Percentiles rank a stretch among this genome's conserved stretches.
Conservation (phyloP, 345 rosid genomes). For the Eucalyptus globulus region DNA sequence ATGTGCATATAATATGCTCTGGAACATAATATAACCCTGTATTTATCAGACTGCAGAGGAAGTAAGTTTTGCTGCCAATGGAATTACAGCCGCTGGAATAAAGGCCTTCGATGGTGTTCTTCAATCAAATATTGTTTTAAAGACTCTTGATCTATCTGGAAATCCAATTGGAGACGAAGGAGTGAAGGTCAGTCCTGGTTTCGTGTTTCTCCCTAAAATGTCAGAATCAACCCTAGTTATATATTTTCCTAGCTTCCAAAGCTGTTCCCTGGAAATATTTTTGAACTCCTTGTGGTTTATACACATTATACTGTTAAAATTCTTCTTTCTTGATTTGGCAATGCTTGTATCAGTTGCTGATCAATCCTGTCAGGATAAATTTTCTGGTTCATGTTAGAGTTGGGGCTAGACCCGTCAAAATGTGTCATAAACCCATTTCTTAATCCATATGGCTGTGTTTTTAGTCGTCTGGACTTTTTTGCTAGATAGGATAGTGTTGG, state of each 20-base stretch:
- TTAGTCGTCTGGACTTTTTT: neutral
- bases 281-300: neutral
- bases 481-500: neutral
- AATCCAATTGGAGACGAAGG: conserved; percentile 96
- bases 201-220: neutral
- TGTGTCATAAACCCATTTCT: neutral
- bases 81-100: conserved; percentile 78
- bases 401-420: neutral
- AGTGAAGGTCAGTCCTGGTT: conserved; percentile 53
- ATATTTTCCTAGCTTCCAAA: neutral
- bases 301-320: neutral
- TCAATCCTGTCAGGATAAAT: neutral
- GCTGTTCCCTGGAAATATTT: neutral
- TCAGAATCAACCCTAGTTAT: neutral
- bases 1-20: neutral
- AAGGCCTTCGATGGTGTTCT: conserved; percentile 85
- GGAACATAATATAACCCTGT: neutral
- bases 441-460: neutral
- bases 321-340: neutral
- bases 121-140: conserved; percentile 61
- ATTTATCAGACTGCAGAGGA: conserved; percentile 62
- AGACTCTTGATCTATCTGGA: conserved; percentile 79
- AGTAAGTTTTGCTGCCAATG: conserved; percentile 95
- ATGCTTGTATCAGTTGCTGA: neutral
- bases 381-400: neutral